These are phyloP conservation scores for Periconia sp. DNA, from an alignment of 2,329 filamentous ascomycete genomes.

Conservation along the genomic window DNA sequence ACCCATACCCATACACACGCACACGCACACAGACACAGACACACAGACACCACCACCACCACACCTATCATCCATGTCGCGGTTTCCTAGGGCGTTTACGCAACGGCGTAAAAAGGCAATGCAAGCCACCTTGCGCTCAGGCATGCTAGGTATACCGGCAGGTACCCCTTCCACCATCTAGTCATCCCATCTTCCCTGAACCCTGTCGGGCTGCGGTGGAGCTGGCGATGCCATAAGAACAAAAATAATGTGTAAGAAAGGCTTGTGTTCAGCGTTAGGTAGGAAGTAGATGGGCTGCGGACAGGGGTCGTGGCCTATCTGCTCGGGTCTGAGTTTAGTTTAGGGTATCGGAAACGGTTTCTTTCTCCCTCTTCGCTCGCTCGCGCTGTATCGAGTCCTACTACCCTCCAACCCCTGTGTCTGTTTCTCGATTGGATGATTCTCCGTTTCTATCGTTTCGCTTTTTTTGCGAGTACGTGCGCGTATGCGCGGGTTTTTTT, in stretches of 20 bases:
- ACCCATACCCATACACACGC: neutral
- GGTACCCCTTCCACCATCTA: conserved; percentile 23
- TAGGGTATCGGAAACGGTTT: no score
- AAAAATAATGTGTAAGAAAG: neutral
- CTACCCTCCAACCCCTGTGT: no score
- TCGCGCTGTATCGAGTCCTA: no score
- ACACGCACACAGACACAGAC: neutral
- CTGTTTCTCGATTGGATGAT: no score
- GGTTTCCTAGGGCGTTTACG: conserved; percentile 5
- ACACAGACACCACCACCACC: no score
- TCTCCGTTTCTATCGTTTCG: no score
- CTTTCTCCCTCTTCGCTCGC: no score
- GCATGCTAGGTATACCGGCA: neutral
- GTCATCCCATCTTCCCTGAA: conserved; percentile 26
- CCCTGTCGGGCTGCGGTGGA: conserved; percentile 8
- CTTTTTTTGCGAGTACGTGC: neutral
- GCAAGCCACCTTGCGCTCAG: conserved; percentile 16
- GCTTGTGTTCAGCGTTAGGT: no score
- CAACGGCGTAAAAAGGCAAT: conserved; percentile 3
- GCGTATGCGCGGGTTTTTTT: neutral
- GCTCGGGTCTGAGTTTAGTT: no score
- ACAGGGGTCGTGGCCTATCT: neutral
- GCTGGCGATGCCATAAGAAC: neutral
- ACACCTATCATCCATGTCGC: neutral
- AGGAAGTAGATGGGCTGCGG: no score